Percentiles rank a stretch among this genome's conserved stretches.
phyloP scores from a whole-genome alignment of 2,329 filamentous ascomycete genomes.

The Colletotrichum sp. region DNA sequence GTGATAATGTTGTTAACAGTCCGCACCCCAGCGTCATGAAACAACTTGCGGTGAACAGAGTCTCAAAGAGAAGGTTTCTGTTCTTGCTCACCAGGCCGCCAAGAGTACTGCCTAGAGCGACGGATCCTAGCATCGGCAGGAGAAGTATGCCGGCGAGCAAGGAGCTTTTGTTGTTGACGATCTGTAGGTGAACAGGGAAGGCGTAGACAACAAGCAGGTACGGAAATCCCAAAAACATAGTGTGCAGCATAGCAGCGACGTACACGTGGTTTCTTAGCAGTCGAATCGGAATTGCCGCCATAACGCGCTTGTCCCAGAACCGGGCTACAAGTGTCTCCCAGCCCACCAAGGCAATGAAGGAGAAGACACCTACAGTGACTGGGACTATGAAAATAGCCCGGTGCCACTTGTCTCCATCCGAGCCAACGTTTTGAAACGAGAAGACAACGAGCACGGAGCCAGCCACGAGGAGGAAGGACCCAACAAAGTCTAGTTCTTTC shows the following conservation, averaged over 20 bases:
- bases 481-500: conserved; percentile 58
- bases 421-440: conserved; percentile 58
- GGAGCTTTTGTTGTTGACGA: conserved; percentile 52
- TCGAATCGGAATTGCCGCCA: conserved; percentile 51
- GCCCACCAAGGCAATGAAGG: conserved; percentile 39
- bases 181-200: conserved; percentile 54
- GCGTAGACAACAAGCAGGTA: conserved; percentile 54
- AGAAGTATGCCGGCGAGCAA: conserved; percentile 56
- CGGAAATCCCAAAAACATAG: conserved; percentile 54
- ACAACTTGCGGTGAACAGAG: conserved; percentile 43
- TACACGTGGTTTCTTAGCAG: conserved; percentile 55
- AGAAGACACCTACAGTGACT: conserved; percentile 39
- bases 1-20: conserved; percentile 43
- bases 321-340: conserved; percentile 42
- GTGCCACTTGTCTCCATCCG: conserved; percentile 43
- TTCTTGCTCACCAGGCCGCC: conserved; percentile 47
- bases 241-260: conserved; percentile 44
- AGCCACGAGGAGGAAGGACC: conserved; percentile 57
- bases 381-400: conserved; percentile 46
- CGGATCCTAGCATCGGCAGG: conserved; percentile 56
- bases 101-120: conserved; percentile 49
- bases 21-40: conserved; percentile 53
- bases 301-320: conserved; percentile 34
- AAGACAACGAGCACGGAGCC: conserved; percentile 62
- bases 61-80: conserved; percentile 48